Evolutionary conservation across 768 basidiomycete genomes (phyloP), one percentile per base, ranked within the genome.

Genomic region (Pleurotus ostreatus): DNA sequence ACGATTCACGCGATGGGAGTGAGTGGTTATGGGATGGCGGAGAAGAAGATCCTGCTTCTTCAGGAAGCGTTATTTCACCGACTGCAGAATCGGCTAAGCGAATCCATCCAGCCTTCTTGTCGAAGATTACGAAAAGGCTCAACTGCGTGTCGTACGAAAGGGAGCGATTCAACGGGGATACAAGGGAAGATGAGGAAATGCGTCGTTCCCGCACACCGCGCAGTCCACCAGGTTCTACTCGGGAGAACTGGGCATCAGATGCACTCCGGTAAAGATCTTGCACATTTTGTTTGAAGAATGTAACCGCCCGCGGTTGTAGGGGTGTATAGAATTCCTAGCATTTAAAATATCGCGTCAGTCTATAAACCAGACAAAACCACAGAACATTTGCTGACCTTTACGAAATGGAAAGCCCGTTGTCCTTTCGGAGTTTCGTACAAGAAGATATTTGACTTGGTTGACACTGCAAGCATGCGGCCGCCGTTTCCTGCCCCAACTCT

Each of bases 41-140:
- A 59, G 57, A 63, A 47, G 65, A 60, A 58, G 70, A 63, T 22
- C 70, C 67, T 3, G 68, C 69, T 30, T 73, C 74, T 39, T 79
- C 78, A 58, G 76, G 79, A 55, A 92, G 70, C 41, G 88, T 84
- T 22, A 93, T 76, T 66, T 94, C 92, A 34, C 86, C 82, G 5
- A 92, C 92, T 20, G 88, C 85, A 26, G 92, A 83, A 67, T 93
- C 91, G 4, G 83, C 81, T 20, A 93, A 66, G 18, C 92, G 86
- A 61, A 94, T 92, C 70, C 89, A 73, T n/a, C 84, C 82, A 2
- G 90, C 90, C 64, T 89, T 94, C 72, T 93, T 93, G 68, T 94
- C 92, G 65, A 94, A 94, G 20, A 85, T 73, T 56, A 90, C 83
- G 64, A 92, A 92, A n/a, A 94, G 71, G 61, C 83, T 84, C 63